Evolutionary conservation across 2,329 filamentous ascomycete species (phyloP).

Genomic region (Alternaria dauci): DNA sequence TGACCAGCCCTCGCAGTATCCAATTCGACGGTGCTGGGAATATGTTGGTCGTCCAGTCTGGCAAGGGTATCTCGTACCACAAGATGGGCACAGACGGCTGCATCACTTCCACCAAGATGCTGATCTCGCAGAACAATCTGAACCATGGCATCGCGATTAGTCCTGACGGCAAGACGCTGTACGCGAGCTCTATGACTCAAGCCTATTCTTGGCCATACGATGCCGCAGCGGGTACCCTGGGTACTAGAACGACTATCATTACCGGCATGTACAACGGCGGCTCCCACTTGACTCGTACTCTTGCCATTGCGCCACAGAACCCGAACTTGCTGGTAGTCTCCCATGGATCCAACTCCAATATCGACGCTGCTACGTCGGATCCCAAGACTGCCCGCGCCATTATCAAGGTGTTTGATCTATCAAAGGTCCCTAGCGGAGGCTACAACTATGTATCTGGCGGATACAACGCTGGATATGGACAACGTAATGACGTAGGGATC

Average conservation of each 20-base stretch:
- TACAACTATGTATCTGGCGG: constrained; percentile 63
- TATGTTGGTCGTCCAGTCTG: constrained; percentile 46
- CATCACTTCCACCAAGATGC: constrained; percentile 42
- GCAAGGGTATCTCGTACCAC: constrained; percentile 46
- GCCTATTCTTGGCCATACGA: constrained; percentile 73
- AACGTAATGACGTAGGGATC: constrained; percentile 75
- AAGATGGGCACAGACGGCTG: constrained; percentile 41
- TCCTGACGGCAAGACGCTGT: constrained; percentile 58
- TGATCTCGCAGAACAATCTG: constrained; percentile 45
- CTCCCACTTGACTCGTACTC: constrained; percentile 69
- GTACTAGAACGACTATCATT: constrained; percentile 62
- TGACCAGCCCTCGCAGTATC: constrained; percentile 44
- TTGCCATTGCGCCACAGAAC: constrained; percentile 65
- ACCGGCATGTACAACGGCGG: constrained; percentile 67
- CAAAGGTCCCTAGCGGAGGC: constrained; percentile 45
- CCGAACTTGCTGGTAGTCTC: constrained; percentile 69
- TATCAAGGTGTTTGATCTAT: constrained; percentile 68
- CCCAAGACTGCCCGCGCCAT: constrained; percentile 67
- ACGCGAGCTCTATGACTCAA: constrained; percentile 63
- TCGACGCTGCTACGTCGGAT: constrained; percentile 63
- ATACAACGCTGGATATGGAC: constrained; percentile 67
- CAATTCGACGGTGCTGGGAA: constrained; percentile 44
- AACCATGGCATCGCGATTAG: constrained; percentile 63
- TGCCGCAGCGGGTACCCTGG: constrained; percentile 56
- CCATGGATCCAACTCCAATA: constrained; percentile 69